Evolutionary conservation across 2,329 filamentous ascomycete genomes (phyloP).

Genomic region (Fusarium oligoseptatum): DNA sequence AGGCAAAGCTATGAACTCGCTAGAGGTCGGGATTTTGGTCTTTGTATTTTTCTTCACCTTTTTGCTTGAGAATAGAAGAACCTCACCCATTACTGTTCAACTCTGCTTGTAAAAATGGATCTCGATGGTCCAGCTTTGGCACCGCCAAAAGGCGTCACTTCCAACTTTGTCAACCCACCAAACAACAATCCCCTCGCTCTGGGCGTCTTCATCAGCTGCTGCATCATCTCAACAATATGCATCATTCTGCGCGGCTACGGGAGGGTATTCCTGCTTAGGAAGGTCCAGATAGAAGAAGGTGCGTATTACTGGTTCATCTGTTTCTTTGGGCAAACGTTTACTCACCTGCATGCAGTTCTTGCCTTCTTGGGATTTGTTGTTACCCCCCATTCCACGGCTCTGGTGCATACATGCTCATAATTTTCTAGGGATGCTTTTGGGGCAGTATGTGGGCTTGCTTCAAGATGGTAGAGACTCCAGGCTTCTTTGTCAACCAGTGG

Average conservation of each 20-base stretch:
- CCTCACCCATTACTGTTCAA: background rate
- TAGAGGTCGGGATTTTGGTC: background rate
- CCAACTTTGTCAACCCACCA: background rate
- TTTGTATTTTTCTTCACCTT: background rate
- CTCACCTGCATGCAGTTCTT: background rate
- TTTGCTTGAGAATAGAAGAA: background rate
- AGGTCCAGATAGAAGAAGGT: background rate
- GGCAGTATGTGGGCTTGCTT: constrained; percentile 42
- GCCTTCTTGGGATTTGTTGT: background rate
- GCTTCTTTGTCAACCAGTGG: constrained; percentile 55
- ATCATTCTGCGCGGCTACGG: background rate
- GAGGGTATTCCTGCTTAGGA: background rate
- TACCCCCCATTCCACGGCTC: background rate
- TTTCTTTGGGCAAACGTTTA: background rate
- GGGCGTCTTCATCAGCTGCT: background rate
- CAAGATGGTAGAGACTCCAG: constrained; percentile 45
- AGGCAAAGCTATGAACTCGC: background rate
- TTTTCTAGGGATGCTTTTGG: constrained; percentile 24
- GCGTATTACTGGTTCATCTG: background rate
- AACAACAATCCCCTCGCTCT: background rate
- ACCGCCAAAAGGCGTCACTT: background rate
- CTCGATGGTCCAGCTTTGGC: background rate
- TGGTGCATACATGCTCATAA: background rate
- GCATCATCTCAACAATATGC: background rate
- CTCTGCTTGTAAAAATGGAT: background rate